Evolutionary conservation across 228 moss, liverwort and hornwort genomes (phyloP).

Genomic region (Sphagnum magellanicum): DNA sequence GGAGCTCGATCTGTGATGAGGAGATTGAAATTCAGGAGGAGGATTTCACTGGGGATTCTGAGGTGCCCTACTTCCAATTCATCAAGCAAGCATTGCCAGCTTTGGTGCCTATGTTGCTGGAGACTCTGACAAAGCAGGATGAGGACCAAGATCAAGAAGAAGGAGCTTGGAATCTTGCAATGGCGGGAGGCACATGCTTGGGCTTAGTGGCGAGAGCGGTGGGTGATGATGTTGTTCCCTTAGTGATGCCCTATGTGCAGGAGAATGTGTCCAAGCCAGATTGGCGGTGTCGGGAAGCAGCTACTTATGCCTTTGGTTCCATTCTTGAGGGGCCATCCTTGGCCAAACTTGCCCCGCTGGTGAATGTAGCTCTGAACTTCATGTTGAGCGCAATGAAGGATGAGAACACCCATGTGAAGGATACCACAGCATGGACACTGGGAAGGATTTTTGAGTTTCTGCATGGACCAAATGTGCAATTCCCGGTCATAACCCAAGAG

Average conservation of each 20-base stretch:
- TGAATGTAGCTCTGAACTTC: constrained; percentile 52
- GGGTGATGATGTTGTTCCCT: constrained; percentile 60
- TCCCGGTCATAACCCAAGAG: constrained; percentile 43
- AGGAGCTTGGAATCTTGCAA: constrained; percentile 62
- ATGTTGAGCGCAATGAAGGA: constrained; percentile 71
- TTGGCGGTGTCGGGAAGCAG: constrained; percentile 60
- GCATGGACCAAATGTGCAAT: constrained; percentile 45
- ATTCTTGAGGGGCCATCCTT: constrained; percentile 34
- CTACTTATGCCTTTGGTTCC: constrained; percentile 43
- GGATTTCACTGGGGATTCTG: constrained; percentile 69
- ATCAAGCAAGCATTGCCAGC: constrained; percentile 96
- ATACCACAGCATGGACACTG: constrained; percentile 62
- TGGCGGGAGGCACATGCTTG: constrained; percentile 65
- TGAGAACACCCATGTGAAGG: constrained; percentile 66
- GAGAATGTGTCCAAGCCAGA: constrained; percentile 51
- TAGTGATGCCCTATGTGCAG: constrained; percentile 65
- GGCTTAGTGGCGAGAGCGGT: constrained; percentile 64
- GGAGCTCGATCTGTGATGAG: constrained; percentile 99
- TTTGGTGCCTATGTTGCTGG: constrained; percentile 84
- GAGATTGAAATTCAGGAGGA: constrained; percentile 99
- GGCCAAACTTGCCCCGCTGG: constrained; percentile 48
- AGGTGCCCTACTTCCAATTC: constrained; percentile 89
- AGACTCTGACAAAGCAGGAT: constrained; percentile 86
- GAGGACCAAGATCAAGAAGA: constrained; percentile 74
- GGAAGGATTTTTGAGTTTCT: constrained; percentile 64